Evolutionary conservation across 176 grass and related monocot genomes (phyloP).

Genomic region (Carex pumila): DNA sequence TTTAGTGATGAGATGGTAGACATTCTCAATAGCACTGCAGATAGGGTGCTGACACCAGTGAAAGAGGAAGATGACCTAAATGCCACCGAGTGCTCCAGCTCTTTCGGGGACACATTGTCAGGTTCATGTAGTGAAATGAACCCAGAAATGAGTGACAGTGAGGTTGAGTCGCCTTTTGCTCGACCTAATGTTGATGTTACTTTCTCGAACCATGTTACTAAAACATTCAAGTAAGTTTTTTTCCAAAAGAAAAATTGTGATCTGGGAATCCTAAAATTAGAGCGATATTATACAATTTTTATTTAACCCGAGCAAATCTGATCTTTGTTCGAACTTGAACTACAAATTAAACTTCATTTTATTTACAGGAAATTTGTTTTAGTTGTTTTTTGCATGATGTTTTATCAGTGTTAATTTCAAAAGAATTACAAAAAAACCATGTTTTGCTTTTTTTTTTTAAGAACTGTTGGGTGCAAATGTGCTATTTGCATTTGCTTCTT

Average conservation of each 20-base stretch:
- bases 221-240: constrained; percentile 64
- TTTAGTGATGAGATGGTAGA: constrained; percentile 23
- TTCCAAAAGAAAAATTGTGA: neutral
- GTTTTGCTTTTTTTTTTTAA: neutral
- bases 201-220: constrained; percentile 41
- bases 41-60: neutral
- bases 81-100: constrained; percentile 81
- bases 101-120: constrained; percentile 75
- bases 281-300: neutral
- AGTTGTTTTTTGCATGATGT: neutral
- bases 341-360: neutral
- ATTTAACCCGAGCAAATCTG: neutral
- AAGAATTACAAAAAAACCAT: neutral
- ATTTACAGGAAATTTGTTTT: neutral
- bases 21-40: constrained; percentile 9
- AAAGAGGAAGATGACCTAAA: constrained; percentile 47
- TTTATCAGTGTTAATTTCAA: neutral
- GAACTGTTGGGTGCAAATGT: neutral
- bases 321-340: neutral
- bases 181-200: constrained; percentile 36
- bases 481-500: neutral
- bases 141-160: constrained; percentile 60
- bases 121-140: constrained; percentile 60
- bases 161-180: constrained; percentile 75
- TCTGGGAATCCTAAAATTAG: neutral